Evolutionary conservation across 2,329 filamentous ascomycete genomes (phyloP), one percentile per base, ranked within the genome.

Genomic region (Botrytis porri): DNA sequence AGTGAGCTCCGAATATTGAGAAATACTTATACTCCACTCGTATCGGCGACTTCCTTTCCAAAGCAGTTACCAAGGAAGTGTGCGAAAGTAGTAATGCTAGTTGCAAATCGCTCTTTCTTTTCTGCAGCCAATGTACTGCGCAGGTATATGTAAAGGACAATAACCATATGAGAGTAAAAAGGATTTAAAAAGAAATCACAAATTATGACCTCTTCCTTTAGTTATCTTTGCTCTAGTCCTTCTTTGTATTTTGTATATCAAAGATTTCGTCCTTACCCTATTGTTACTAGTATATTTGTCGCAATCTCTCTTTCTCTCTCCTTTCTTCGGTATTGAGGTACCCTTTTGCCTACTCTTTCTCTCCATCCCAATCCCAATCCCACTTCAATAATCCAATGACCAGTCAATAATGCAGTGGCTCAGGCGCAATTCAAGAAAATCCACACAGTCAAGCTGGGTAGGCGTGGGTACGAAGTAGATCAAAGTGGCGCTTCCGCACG

Each of bases 401-500:
- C 59, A 41, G 35, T 57, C 60, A 65, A 57, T 71, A 71, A 57
- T 59, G 35, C n/a, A 63, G 59, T 48, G 69, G 69, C 41, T 64
- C 59, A 70, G 69, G 60, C 45, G 60, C 60, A 37, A 57, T 51
- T 65, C 43, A 54, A 32, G 20, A 51, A 70, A 71, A 65, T 57
- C 69, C 69, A 71, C 45, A 65, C 60, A 65, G 41, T 70, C 43
- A 43, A 54, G 48, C 59, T 51, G 61, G 48, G 25, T 54, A 54
- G 48, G 48, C 48, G 48, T 54, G 48, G 48, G 48, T 54, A 54
- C 48, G 48, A 54, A 48, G 69, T 65, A 71, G 69, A 71, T 71
- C 69, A 45, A 41, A 71, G 61, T 71, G 69, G 69, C 69, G 69
- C 62, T 66, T 71, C 45, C 69, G 60, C 69, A 71, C 60, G 69